Evolutionary conservation across 2,329 filamentous ascomycete genomes (phyloP).

Genomic region (Laburnicola sp.): DNA sequence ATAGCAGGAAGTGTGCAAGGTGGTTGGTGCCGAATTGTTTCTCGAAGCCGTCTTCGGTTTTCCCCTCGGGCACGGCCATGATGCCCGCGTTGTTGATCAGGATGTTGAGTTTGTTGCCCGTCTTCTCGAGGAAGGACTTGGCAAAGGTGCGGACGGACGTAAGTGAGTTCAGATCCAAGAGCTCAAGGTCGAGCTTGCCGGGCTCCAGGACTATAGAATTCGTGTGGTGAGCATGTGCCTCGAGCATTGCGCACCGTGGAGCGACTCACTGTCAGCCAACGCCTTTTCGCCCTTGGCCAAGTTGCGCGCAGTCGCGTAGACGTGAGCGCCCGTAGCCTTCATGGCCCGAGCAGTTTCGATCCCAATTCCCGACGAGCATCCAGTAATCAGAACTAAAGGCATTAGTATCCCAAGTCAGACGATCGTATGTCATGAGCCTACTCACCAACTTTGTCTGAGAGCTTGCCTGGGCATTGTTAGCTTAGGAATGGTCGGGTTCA

Average conservation of each 20-base stretch:
- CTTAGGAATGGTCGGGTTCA: background rate
- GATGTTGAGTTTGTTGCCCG: constrained; percentile 21
- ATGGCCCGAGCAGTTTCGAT: constrained; percentile 45
- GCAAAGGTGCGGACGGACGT: constrained; percentile 21
- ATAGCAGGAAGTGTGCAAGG: constrained; percentile 51
- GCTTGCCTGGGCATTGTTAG: constrained; percentile 23
- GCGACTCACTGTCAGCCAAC: constrained; percentile 3
- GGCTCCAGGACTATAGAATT: constrained; percentile 15
- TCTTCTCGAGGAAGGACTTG: constrained; percentile 18
- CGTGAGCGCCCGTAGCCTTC: constrained; percentile 49
- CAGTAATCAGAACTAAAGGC: constrained; percentile 26
- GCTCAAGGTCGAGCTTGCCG: constrained; percentile 16
- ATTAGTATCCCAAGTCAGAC: too few relatives aligned
- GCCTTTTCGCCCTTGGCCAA: constrained; percentile 25
- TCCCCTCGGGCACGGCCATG: constrained; percentile 33
- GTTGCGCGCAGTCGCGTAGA: constrained; percentile 52
- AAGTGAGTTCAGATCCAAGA: constrained; percentile 22
- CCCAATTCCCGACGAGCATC: constrained; percentile 30
- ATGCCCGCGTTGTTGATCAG: constrained; percentile 39
- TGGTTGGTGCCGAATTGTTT: constrained; percentile 51
- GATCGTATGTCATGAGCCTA: background rate
- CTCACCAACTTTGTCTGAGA: constrained; percentile 28
- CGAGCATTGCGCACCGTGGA: background rate
- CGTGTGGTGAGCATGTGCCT: background rate
- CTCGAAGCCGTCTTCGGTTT: constrained; percentile 39